A percentile compares a stretch with the other conserved stretches of the same genome.
Evolutionary conservation across 2,329 filamentous ascomycete genomes (phyloP).

Genomic region (Colletotrichum sp.): DNA sequence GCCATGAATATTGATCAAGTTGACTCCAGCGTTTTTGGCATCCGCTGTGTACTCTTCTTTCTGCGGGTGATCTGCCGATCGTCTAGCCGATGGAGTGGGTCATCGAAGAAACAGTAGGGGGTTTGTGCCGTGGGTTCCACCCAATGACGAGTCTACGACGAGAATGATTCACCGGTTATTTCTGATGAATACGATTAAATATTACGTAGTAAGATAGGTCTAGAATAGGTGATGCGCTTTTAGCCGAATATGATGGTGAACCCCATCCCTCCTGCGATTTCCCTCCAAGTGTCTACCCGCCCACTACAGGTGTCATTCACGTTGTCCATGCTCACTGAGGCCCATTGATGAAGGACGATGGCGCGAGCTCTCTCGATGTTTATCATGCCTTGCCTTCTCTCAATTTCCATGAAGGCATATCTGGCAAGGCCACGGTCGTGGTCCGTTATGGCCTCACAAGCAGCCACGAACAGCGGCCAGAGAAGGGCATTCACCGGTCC

Average conservation of each 20-base stretch:
- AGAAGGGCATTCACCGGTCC: constrained; percentile 61
- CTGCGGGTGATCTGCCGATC: not conserved
- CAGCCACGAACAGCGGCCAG: constrained; percentile 68
- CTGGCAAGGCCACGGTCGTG: constrained; percentile 57
- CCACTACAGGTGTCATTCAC: constrained; percentile 14
- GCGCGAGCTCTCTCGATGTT: constrained; percentile 67
- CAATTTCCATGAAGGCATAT: constrained; percentile 56
- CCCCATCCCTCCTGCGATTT: not conserved
- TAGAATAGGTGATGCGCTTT: not conserved
- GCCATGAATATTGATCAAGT: accelerated
- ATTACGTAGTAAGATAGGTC: not conserved
- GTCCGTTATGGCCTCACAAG: constrained; percentile 60
- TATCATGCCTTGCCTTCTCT: constrained; percentile 65
- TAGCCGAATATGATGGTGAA: not conserved
- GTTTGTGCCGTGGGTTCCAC: not conserved
- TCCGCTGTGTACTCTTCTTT: not conserved
- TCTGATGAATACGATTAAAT: not conserved
- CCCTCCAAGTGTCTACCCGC: not conserved
- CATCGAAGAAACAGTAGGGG: not conserved
- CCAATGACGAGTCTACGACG: not conserved
- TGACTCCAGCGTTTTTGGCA: not conserved
- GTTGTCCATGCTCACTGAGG: constrained; percentile 44
- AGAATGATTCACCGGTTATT: not conserved
- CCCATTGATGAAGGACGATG: constrained; percentile 67
- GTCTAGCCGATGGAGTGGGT: not conserved